Evolutionary conservation across 371 early-diverging fungal genomes (phyloP), one percentile per base, ranked within the genome.

Genomic region (Nematocida displodere): DNA sequence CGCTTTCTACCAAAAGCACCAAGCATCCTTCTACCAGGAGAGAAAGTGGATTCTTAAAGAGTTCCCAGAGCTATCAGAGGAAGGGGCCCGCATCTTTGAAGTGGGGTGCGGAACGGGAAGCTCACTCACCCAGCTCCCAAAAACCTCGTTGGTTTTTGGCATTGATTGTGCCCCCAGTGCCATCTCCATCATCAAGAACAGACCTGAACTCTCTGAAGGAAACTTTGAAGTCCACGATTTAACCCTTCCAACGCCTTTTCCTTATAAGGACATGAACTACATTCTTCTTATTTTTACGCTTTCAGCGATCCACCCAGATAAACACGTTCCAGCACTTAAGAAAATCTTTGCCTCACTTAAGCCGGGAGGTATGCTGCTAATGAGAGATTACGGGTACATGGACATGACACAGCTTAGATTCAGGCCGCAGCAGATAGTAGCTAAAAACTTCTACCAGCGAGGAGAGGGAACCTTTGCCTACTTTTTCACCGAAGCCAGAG

Each of bases 331-430:
- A 24, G 42, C 78, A 13, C n/a, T 80, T 29, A n/a, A 22, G 5
- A 53, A 77, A 24, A 47, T 76, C 4, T 40, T 64, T 13, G 33
- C 34, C 13, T 36, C 59, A 42, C 39, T 80, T n/a, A 52, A 44
- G 2, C 37, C 82, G 79, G 36, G 80, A 49, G 75, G 81, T 2
- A 83, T 82, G 42, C 83, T 92, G 0, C 78, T 91, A 48, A 90
- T 92, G 82, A 86, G 92, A 49, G 93, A 92, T 81, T 92, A 92
- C 79, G 92, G 88, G 1, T 77, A 88, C 5, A 90, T 89, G 78
- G 93, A 92, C 79, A 86, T 89, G 77, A 91, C 92, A 0, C 91
- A 92, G 77, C 82, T 92, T 78, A 87, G 90, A 78, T 92, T 92
- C 78, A 89, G 91, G 64, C 84, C 87, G 0, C 88, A 88, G 29